Base-by-base conservation (phyloP, 2,329 filamentous ascomycete species). In the Xylaria sp. region DNA sequence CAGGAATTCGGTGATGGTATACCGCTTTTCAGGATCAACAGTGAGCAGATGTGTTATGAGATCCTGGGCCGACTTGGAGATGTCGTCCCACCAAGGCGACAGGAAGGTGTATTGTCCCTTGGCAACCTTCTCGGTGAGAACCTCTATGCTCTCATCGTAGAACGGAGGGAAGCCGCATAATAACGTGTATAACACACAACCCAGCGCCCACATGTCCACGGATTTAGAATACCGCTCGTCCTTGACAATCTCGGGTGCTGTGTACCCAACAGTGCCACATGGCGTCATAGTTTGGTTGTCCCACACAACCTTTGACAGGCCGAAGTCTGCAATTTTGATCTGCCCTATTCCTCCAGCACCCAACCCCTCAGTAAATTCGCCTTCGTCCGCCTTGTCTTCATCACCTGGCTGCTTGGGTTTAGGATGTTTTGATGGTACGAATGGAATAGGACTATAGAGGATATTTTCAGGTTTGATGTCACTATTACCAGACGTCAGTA, bases 381-480 rank as follows among this genome's bases (percentile, higher is more conserved):
- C 94, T 73, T 99, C 94, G 57, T 99, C 94, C 4, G 87, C 90
- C 78, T 99, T 99, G 69, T 97, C 93, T 74, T 99, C 94, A 64
- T 99, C 94, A 22, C 94, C 94, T 2, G 92, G 87, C 52, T 88
- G 86, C 69, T 82, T 88, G 1, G 91, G 91, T 74, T 91, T 91
- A 1, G 91, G 91, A 49, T 86, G 79, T 69, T 87, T 93, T 5
- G 90, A 88, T 0, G 92, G 90, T 18, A 95, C 74, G 60, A 94
- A 87, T 0, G 91, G 88, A 54, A 87, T 90, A 3, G 92, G 93
- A 64, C 91, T 90, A 74, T 97, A 99, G 2, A 99, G 79, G 50
- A 99, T 86, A 68, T 99, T 99, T 74, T 99, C 94, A 0, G 94
- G 94, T 75, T 99, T 99, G 76, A 99, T 99, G 71, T 97, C 92